These are phyloP conservation scores for Ulmus americana DNA, from an alignment of 331 rosid species.

Conservation along the genomic window DNA sequence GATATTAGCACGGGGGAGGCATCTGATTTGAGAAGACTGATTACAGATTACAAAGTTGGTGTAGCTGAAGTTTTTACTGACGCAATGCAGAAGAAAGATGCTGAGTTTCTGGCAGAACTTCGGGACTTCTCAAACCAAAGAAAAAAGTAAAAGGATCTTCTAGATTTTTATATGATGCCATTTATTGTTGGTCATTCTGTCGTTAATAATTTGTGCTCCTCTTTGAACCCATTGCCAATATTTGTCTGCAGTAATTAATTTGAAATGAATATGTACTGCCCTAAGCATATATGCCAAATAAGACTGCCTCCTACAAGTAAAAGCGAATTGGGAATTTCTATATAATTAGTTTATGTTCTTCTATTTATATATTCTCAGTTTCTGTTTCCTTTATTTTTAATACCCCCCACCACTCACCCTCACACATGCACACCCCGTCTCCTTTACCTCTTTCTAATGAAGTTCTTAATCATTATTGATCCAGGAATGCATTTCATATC, in stretches of 20 bases:
- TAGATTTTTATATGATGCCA: constrained; percentile 1
- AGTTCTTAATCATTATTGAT: constrained; percentile 26
- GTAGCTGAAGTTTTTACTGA: constrained; percentile 42
- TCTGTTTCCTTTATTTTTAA: background rate
- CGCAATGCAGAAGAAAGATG: constrained; percentile 36
- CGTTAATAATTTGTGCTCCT: constrained; percentile 6
- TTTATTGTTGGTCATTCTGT: constrained; percentile 14
- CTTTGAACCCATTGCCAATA: background rate
- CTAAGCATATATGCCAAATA: background rate
- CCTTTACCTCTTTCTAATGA: constrained; percentile 19
- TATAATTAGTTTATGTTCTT: background rate
- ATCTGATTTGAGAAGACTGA: constrained; percentile 54
- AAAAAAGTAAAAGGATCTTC: constrained; percentile 40
- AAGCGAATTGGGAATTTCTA: background rate
- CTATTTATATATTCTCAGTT: background rate
- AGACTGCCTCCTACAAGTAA: background rate
- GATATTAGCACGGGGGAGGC: constrained; percentile 51
- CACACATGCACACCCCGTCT: no score
- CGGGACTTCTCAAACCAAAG: constrained; percentile 44
- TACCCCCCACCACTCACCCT: no score
- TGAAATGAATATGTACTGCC: background rate
- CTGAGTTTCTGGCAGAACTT: constrained; percentile 60
- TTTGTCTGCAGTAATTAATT: background rate
- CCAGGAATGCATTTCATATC: constrained; percentile 68
- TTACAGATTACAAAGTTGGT: constrained; percentile 48